These are phyloP conservation scores for Gossypium lobatum DNA, from an alignment of 441 rosid genomes.

Conservation along the genomic window DNA sequence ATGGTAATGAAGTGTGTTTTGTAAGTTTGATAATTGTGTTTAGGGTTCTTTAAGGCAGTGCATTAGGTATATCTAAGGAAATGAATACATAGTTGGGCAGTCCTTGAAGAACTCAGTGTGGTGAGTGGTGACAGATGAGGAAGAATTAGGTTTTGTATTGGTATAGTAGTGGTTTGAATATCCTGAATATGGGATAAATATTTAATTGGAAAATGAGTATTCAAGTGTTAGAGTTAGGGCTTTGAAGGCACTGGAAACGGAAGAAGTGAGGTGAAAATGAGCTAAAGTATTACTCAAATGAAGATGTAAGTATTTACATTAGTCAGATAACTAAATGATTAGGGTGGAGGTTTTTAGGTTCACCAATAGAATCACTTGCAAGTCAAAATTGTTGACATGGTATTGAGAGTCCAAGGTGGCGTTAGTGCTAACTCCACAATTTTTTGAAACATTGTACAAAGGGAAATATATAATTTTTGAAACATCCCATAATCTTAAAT, in stretches of 20 bases:
- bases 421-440: background rate
- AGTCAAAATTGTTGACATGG: background rate
- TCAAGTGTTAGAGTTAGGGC: background rate
- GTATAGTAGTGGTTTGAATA: background rate
- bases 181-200: background rate
- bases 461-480: background rate
- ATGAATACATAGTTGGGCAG: background rate
- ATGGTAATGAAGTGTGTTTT: background rate
- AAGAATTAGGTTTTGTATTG: background rate
- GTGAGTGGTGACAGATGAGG: constrained; percentile 1
- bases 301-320: background rate
- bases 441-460: background rate
- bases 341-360: constrained; percentile 3
- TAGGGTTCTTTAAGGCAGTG: background rate
- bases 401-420: background rate
- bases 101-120: background rate
- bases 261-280: background rate
- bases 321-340: background rate
- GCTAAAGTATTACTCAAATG: constrained; percentile 2
- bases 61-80: background rate
- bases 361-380: background rate
- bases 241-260: background rate
- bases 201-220: background rate
- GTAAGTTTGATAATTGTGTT: constrained; percentile 1
- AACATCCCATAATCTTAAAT: background rate